Conservation (phyloP, 2,329 filamentous ascomycete genomes). For the Aspergillus vadensis region DNA sequence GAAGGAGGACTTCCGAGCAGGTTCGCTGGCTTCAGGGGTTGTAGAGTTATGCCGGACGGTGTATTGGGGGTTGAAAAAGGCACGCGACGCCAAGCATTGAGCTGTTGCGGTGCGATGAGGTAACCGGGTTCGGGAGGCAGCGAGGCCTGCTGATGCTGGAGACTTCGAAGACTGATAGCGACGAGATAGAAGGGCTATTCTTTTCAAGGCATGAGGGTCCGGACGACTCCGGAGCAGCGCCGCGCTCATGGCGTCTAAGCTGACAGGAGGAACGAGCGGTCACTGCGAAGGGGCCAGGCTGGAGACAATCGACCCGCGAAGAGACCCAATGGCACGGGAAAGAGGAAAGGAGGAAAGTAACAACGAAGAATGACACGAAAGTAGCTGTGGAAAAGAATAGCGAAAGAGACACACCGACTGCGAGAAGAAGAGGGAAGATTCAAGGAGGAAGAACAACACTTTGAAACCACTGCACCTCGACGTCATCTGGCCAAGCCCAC, state of each 20-base stretch:
- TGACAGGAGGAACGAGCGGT: constrained; percentile 3
- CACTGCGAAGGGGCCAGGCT: not conserved
- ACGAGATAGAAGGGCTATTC: constrained; percentile 26
- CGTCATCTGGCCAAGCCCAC: constrained; percentile 6
- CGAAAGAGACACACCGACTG: constrained; percentile 3
- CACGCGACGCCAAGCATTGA: constrained; percentile 27
- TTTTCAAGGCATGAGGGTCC: constrained; percentile 30
- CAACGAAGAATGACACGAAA: not conserved
- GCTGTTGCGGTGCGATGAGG: constrained; percentile 22
- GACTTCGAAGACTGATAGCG: constrained; percentile 23
- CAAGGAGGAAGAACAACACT: not conserved
- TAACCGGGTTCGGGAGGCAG: constrained; percentile 24
- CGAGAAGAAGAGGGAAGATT: constrained; percentile 6
- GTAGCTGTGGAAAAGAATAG: not conserved
- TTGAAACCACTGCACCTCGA: not conserved
- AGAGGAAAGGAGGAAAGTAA: not conserved
- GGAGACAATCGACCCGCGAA: not conserved
- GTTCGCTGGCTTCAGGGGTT: constrained; percentile 25
- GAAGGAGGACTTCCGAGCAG: constrained; percentile 33
- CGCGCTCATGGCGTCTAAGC: constrained; percentile 32
- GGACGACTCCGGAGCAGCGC: constrained; percentile 34
- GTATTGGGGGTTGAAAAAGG: constrained; percentile 24
- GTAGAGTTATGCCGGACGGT: constrained; percentile 38
- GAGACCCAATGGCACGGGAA: not conserved
- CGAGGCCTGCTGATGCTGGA: constrained; percentile 13